A percentile compares a stretch with the other conserved stretches of the same genome.
These are phyloP conservation scores for Lecanosticta acicola DNA, from an alignment of 2,329 filamentous ascomycete species.

Conservation along the genomic window DNA sequence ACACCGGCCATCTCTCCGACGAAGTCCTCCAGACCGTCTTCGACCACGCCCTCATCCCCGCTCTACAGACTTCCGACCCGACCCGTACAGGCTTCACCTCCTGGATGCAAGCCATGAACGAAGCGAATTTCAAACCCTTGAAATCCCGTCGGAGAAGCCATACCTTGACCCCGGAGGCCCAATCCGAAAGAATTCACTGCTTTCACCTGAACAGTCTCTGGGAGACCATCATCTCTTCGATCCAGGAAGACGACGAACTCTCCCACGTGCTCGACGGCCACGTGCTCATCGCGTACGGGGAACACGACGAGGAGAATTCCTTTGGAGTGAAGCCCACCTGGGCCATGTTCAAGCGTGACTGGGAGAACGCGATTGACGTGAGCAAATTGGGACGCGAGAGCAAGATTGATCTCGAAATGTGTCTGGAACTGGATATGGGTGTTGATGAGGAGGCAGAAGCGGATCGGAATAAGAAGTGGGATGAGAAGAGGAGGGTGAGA, in stretches of 20 bases:
- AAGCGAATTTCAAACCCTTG: conserved; percentile 18
- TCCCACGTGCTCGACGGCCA: conserved; percentile 6
- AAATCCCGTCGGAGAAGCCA: conserved; percentile 14
- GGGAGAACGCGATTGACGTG: conserved; percentile 8
- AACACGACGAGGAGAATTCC: conserved; percentile 6
- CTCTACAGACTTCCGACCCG: conserved; percentile 16
- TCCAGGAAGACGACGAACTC: conserved; percentile 9
- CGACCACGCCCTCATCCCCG: conserved; percentile 15
- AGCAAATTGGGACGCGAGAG: conserved; percentile 4
- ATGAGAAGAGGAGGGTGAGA: neutral
- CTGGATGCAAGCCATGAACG: conserved; percentile 21
- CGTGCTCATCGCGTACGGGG: conserved; percentile 8
- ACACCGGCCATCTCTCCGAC: conserved; percentile 11
- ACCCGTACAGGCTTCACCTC: conserved; percentile 12
- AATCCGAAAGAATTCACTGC: conserved; percentile 20
- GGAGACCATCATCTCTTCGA: conserved; percentile 12
- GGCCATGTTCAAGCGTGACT: conserved; percentile 7
- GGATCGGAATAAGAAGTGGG: neutral
- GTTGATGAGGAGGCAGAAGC: conserved; percentile 2
- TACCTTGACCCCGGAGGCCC: conserved; percentile 5
- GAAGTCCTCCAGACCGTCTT: conserved; percentile 14
- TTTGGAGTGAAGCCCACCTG: conserved; percentile 10
- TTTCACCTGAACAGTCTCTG: conserved; percentile 14
- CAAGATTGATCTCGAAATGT: conserved; percentile 8
- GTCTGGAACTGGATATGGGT: conserved; percentile 8